These are phyloP conservation scores for Suillus variegatus DNA, from an alignment of 768 basidiomycete species.

Conservation along the genomic window DNA sequence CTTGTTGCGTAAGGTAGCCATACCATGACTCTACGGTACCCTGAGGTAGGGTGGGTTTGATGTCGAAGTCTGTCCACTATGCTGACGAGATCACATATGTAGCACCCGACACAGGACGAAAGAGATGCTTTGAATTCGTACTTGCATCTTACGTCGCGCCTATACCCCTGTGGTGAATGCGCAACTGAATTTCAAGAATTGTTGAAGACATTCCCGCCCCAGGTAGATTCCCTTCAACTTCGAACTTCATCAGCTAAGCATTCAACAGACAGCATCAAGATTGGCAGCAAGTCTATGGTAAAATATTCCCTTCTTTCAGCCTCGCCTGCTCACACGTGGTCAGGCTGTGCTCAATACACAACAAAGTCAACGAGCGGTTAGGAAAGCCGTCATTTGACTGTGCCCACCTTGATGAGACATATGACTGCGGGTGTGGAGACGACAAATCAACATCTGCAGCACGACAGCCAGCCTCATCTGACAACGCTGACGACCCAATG, in stretches of 20 bases:
- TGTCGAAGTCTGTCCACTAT: not conserved
- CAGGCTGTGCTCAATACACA: constrained; percentile 90
- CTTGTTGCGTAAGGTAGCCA: constrained; percentile 51
- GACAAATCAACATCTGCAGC: constrained; percentile 30
- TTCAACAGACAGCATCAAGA: constrained; percentile 75
- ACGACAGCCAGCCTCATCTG: constrained; percentile 7
- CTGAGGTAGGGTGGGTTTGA: constrained; percentile 58
- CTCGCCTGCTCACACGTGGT: not conserved
- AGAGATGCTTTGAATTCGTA: constrained; percentile 81
- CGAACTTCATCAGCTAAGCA: not conserved
- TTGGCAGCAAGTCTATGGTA: constrained; percentile 82
- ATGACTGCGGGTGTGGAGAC: constrained; percentile 96
- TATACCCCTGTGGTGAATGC: constrained; percentile 98
- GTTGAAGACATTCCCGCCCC: constrained; percentile 84
- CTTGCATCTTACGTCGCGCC: constrained; percentile 80
- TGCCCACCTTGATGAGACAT: constrained; percentile 80
- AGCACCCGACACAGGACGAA: constrained; percentile 85
- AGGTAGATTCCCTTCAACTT: constrained; percentile 45
- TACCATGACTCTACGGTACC: constrained; percentile 90
- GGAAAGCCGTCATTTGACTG: constrained; percentile 88
- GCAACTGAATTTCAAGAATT: constrained; percentile 86
- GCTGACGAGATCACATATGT: not conserved
- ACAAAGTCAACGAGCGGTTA: constrained; percentile 84
- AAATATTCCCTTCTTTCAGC: constrained; percentile 2
- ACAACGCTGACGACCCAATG: constrained; percentile 37